Conservation (phyloP, 2,329 filamentous ascomycete genomes). For the Geoglossum cookeanum region DNA sequence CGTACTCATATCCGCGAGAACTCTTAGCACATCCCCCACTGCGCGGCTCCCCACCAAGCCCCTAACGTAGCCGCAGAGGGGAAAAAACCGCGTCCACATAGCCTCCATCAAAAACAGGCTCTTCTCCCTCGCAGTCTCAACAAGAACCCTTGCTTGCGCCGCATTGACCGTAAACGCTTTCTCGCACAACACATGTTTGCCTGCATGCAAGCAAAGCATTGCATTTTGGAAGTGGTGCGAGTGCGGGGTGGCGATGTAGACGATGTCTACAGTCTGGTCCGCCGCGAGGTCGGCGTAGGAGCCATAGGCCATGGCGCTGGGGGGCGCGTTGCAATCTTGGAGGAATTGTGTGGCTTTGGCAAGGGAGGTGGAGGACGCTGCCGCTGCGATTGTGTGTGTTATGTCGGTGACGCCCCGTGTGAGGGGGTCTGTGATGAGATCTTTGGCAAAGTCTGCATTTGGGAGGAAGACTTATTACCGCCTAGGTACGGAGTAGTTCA, state of each 20-base stretch:
- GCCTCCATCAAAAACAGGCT: conserved; percentile 66
- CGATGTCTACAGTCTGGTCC: conserved; percentile 60
- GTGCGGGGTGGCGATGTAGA: conserved; percentile 82
- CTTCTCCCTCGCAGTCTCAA: conserved; percentile 53
- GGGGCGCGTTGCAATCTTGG: conserved; percentile 40
- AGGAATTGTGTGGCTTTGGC: conserved; percentile 55
- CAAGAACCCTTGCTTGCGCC: conserved; percentile 51
- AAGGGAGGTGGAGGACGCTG: conserved; percentile 57
- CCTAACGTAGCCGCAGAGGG: conserved; percentile 55
- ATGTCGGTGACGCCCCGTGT: conserved; percentile 52
- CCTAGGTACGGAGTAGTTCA: background rate
- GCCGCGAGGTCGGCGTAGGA: conserved; percentile 66
- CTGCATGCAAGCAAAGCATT: conserved; percentile 64
- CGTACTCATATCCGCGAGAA: conserved; percentile 38
- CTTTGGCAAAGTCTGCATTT: conserved; percentile 43
- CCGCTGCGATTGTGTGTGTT: conserved; percentile 58
- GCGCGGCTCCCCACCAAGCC: conserved; percentile 39
- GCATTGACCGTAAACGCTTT: conserved; percentile 80
- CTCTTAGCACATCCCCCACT: conserved; percentile 34
- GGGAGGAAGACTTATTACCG: background rate
- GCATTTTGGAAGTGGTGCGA: conserved; percentile 86
- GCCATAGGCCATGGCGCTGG: conserved; percentile 52
- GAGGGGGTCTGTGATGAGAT: conserved; percentile 56
- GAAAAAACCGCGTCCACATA: conserved; percentile 81
- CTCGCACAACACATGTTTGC: conserved; percentile 80